These are phyloP conservation scores for Penicillium oxalicum DNA, from an alignment of 2,329 filamentous ascomycete species.

Conservation along the genomic window DNA sequence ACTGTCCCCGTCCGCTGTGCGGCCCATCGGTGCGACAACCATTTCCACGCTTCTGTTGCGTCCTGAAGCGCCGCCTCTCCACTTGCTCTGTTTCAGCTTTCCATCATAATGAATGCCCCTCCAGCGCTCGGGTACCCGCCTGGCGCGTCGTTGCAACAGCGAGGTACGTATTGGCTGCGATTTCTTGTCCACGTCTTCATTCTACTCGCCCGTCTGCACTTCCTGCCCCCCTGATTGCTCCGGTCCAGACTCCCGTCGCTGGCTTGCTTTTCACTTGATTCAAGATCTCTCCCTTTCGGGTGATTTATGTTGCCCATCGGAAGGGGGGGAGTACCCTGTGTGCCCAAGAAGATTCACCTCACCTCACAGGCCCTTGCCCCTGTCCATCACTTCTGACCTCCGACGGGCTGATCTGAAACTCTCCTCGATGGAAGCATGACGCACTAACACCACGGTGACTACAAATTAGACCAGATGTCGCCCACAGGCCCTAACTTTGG, in stretches of 20 bases:
- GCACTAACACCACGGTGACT: constrained; percentile 3
- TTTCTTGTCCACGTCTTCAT: background rate
- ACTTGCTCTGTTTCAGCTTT: constrained; percentile 19
- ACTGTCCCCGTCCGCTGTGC: too few relatives aligned
- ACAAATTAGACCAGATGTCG: constrained; percentile 28
- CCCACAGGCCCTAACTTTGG: constrained; percentile 32
- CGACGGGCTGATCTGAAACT: background rate
- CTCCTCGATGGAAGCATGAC: background rate
- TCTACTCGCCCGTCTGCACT: background rate
- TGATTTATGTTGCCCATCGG: too few relatives aligned
- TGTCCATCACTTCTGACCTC: background rate
- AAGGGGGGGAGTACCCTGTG: too few relatives aligned
- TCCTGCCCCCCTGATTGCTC: constrained; percentile 8
- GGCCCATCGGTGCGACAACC: background rate
- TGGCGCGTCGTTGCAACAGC: constrained; percentile 27
- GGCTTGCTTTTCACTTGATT: background rate
- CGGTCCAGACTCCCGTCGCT: constrained; percentile 2
- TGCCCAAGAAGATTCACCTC: background rate
- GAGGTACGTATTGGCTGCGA: constrained; percentile 27
- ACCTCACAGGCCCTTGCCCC: background rate
- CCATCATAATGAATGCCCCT: constrained; percentile 28
- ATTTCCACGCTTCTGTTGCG: constrained; percentile 5
- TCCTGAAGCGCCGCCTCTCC: constrained; percentile 8
- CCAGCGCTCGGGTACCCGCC: constrained; percentile 29
- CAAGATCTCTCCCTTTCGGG: background rate